Conservation (phyloP, 2,329 filamentous ascomycete genomes). For the Diaporthe longicolla region DNA sequence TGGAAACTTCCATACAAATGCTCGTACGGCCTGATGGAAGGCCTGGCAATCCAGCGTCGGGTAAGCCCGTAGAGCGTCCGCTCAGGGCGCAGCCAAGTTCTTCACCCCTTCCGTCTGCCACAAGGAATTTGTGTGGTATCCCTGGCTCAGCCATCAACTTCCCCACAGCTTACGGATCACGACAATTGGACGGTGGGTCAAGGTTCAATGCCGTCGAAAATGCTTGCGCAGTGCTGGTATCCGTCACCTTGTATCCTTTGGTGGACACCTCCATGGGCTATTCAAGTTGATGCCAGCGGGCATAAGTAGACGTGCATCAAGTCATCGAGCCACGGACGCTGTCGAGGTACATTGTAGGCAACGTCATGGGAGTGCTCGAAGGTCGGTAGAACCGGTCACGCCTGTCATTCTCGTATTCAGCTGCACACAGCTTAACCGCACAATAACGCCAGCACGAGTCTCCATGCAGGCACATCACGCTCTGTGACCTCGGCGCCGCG, state of each 20-base stretch:
- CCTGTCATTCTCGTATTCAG: constrained; percentile 22
- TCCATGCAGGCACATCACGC: constrained; percentile 14
- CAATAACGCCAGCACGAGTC: constrained; percentile 19
- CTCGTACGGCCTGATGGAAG: neutral
- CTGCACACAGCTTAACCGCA: constrained; percentile 5
- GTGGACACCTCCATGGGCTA: neutral
- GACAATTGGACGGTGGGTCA: neutral
- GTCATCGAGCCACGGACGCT: neutral
- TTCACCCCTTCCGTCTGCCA: neutral
- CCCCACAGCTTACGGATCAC: neutral
- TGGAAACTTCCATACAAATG: neutral
- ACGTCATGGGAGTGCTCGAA: neutral
- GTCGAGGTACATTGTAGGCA: neutral
- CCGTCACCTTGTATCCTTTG: neutral
- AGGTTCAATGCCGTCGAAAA: no score
- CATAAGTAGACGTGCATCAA: neutral
- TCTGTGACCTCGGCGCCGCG: constrained; percentile 28
- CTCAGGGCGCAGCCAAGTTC: no score
- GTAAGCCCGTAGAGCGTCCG: no score
- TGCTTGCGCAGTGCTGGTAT: no score
- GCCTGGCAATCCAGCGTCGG: neutral
- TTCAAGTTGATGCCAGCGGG: neutral
- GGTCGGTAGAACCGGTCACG: constrained; percentile 15
- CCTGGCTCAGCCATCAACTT: neutral
- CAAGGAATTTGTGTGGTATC: neutral